Evolutionary conservation across 2,329 filamentous ascomycete genomes (phyloP), one percentile per base, ranked within the genome.

Genomic region (Lasiodiplodia sp.): DNA sequence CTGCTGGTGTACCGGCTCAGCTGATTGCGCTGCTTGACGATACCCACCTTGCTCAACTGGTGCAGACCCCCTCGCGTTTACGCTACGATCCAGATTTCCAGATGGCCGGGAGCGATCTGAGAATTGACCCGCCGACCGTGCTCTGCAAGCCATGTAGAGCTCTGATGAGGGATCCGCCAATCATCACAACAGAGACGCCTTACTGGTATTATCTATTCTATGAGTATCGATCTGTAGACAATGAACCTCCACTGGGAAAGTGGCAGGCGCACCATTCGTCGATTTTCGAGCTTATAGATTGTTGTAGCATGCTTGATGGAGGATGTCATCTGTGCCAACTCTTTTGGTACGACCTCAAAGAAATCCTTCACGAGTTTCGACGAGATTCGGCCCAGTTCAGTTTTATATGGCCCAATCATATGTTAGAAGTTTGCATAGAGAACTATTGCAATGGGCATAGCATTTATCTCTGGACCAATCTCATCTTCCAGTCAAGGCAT

Each of bases 391-490:
- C 3, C 18, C 14, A 38, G 31, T 18, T 31, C 2, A 18, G 21
- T 10, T 1, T 47, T 11, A 3, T 1, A 47, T 11, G 7, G 18
- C 5, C n/a, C 8, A 47, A 21, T 0, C 2, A 21, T 11, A 14
- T 5, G n/a, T 47, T 21, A 8, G 10, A 11, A n/a, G 5, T 21
- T 14, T 34, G 31, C 8, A 10, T 34, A 10, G 31, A 10, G 31
- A 5, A 28, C 4, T 5, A 0, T 28, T 1, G 1, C 3, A 5
- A 28, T 28, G 4, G n/a, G n/a, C n/a, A n/a, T n/a, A n/a, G 1
- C 31, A 10, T 7, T 1, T 31, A 1, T 16, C n/a, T 44, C 40
- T 6, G 7, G 16, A 44, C 18, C 5, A 44, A 44, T 18, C 16
- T 44, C 16, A 3, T 44, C 16, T 18, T 44, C 14, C 16, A 18